These are phyloP conservation scores for Lactifluus subvellereus DNA, from an alignment of 768 basidiomycete genomes.

Conservation along the genomic window DNA sequence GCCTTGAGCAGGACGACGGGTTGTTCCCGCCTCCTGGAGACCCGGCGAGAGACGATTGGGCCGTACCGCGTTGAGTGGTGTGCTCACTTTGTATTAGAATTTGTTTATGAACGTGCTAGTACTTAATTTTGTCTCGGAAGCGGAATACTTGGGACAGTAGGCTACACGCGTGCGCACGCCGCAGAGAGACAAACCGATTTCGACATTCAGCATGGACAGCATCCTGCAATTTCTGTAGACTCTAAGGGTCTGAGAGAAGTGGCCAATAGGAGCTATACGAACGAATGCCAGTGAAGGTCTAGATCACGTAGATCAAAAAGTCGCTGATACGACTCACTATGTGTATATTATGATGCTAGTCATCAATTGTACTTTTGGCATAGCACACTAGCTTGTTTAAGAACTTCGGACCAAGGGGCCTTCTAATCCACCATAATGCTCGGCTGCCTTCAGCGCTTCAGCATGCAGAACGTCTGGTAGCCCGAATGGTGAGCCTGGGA, in stretches of 20 bases:
- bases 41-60: slow-evolving; percentile 29
- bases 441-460: slow-evolving; percentile 40
- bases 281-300: neutral
- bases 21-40: slow-evolving; percentile 29
- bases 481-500: slow-evolving; percentile 28
- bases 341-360: slow-evolving; percentile 1
- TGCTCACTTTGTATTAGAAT: neutral
- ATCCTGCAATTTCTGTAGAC: neutral
- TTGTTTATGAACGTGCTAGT: neutral
- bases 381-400: slow-evolving; percentile 7
- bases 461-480: slow-evolving; percentile 42
- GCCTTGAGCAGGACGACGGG: slow-evolving; percentile 25
- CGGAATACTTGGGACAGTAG: neutral
- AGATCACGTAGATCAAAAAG: neutral
- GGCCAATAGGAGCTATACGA: neutral
- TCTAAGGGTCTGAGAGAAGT: neutral
- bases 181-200: neutral
- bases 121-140: neutral
- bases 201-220: neutral
- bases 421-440: slow-evolving; percentile 46
- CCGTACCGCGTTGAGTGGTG: slow-evolving; percentile 24
- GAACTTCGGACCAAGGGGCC: slow-evolving; percentile 9
- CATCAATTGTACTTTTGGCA: slow-evolving; percentile 3
- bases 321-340: neutral
- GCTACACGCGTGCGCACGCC: neutral